Conservation (phyloP, 1,139 yeast genomes). For the Saccharomyces pastorianus region DNA sequence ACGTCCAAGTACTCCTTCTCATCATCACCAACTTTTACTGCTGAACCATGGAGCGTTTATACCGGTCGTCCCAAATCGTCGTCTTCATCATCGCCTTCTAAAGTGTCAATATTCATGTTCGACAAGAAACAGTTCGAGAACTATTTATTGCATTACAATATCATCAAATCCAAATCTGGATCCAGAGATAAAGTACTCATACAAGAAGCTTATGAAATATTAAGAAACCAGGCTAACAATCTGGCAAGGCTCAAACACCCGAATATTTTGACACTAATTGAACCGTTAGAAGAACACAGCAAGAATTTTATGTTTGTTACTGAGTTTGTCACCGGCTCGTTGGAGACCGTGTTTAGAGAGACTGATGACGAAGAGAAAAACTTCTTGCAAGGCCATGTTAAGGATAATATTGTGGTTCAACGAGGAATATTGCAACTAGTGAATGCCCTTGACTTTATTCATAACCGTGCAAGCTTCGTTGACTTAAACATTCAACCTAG, state of each 20-base stretch:
- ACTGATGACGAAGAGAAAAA: constrained; percentile 24
- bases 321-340: constrained; percentile 59
- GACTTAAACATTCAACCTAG: constrained; percentile 77
- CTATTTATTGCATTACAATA: constrained; percentile 45
- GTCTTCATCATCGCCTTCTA: constrained; percentile 23
- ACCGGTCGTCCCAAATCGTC: constrained; percentile 64
- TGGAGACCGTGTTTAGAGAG: constrained; percentile 38
- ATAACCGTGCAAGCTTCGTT: constrained; percentile 63
- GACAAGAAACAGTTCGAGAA: constrained; percentile 73
- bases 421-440: constrained; percentile 76
- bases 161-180: constrained; percentile 34
- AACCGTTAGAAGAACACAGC: constrained; percentile 82
- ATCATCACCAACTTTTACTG: constrained; percentile 61
- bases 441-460: constrained; percentile 75
- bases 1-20: constrained; percentile 67
- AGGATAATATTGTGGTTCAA: constrained; percentile 66
- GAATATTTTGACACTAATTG: constrained; percentile 68
- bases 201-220: constrained; percentile 40
- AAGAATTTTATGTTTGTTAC: constrained; percentile 76
- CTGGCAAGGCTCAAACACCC: constrained; percentile 84
- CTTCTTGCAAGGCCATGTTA: constrained; percentile 23
- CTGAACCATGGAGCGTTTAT: constrained; percentile 81
- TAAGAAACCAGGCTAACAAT: constrained; percentile 55
- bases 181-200: constrained; percentile 30
- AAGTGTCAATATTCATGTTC: constrained; percentile 79